Percentiles rank a stretch among this genome's conserved stretches.
Evolutionary conservation across 306 rosid species (phyloP).

Genomic region (Trifolium repens): DNA sequence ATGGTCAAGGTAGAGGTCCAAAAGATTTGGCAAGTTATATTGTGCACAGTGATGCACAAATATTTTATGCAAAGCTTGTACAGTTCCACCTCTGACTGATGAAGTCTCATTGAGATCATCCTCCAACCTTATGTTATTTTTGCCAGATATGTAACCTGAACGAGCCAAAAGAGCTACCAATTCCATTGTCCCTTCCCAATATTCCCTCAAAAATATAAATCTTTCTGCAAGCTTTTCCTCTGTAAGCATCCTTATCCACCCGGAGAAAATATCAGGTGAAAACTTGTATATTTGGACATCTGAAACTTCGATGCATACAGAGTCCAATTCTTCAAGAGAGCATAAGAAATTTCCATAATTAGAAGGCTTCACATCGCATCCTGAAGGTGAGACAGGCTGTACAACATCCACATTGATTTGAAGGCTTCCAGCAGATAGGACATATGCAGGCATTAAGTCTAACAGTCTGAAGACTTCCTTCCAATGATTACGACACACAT

Average conservation of each 20-base stretch:
- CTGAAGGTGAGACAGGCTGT: conserved; percentile 60
- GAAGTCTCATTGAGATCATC: conserved; percentile 59
- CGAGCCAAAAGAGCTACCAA: conserved; percentile 75
- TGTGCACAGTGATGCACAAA: conserved; percentile 73
- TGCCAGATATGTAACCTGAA: conserved; percentile 69
- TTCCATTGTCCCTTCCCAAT: conserved; percentile 86
- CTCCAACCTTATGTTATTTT: conserved; percentile 40
- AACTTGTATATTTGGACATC: conserved; percentile 68
- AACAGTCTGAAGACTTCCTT: conserved; percentile 71
- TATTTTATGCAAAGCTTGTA: conserved; percentile 74
- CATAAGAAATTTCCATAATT: conserved; percentile 63
- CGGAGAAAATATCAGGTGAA: conserved; percentile 62
- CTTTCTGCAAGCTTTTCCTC: conserved; percentile 79
- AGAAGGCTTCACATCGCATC: conserved; percentile 59
- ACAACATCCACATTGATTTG: conserved; percentile 82
- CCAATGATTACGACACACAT: conserved; percentile 73
- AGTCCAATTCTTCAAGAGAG: conserved; percentile 83
- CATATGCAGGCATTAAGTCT: conserved; percentile 67
- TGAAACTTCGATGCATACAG: conserved; percentile 74
- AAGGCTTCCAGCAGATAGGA: conserved; percentile 69
- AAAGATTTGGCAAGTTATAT: conserved; percentile 78
- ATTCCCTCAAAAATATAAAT: conserved; percentile 81
- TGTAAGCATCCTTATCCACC: conserved; percentile 76
- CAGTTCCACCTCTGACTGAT: conserved; percentile 47
- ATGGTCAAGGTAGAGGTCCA: conserved; percentile 87